These are phyloP conservation scores for Lasiodiplodia sp. DNA, from an alignment of 2,329 filamentous ascomycete genomes.

Conservation along the genomic window DNA sequence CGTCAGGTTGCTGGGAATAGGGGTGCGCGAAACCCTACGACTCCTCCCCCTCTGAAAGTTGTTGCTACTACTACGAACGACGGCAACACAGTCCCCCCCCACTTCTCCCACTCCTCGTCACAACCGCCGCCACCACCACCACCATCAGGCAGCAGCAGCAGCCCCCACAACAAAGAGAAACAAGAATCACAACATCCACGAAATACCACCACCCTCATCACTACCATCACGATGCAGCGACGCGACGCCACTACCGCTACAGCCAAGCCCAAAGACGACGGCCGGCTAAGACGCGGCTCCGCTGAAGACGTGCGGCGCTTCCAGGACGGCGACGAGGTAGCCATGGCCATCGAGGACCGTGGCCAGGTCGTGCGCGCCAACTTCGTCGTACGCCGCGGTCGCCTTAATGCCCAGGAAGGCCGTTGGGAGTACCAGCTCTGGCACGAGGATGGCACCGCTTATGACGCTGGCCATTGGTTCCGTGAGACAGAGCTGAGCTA, in stretches of 20 bases:
- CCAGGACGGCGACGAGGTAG: slow-evolving; percentile 20
- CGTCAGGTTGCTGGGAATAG: not conserved
- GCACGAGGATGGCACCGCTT: slow-evolving; percentile 23
- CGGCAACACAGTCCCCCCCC: too few species aligned
- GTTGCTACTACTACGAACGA: not conserved
- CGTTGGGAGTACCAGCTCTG: slow-evolving; percentile 27
- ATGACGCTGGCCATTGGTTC: slow-evolving; percentile 24
- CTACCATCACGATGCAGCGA: not conserved
- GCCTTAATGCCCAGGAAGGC: not conserved
- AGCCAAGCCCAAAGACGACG: not conserved
- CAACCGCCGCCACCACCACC: not conserved
- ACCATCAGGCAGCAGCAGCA: not conserved
- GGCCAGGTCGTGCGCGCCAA: slow-evolving; percentile 8
- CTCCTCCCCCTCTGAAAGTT: not conserved
- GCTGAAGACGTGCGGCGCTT: slow-evolving; percentile 21
- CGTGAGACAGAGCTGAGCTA: slow-evolving; percentile 15
- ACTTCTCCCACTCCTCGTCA: too few species aligned
- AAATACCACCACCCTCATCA: too few species aligned
- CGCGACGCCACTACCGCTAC: not conserved
- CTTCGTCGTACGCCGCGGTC: slow-evolving; percentile 16
- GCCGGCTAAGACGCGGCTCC: not conserved
- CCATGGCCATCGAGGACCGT: slow-evolving; percentile 17
- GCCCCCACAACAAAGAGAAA: not conserved
- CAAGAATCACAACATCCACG: too few species aligned
- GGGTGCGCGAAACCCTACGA: slow-evolving; percentile 2